Base-by-base conservation (phyloP, 2,329 filamentous ascomycete genomes). In the Torrubiella hemipterigena region DNA sequence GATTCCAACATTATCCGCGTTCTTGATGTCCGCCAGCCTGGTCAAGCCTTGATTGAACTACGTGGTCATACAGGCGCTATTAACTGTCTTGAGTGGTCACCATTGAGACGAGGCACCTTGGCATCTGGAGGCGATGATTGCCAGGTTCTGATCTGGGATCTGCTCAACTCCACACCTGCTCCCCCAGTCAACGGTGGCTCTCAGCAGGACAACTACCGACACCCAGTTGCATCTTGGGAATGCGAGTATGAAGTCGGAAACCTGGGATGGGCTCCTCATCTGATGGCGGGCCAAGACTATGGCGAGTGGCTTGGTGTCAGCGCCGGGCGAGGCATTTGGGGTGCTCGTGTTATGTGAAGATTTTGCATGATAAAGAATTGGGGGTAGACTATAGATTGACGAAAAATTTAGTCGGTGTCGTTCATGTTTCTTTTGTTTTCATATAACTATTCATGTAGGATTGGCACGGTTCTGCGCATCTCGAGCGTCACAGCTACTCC, bases 1-100 rank as follows among this genome's bases (percentile, higher is more conserved):
- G 91, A 96, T 51, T 93, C 84, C 4, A 87, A 80, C 46, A 65
- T 93, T 20, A 87, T 98, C 50, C 84, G 91, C 29, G 93, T 98
- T 33, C 75, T 98, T 18, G 91, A 98, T 48, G 89, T 96, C 4
- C 80, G 91, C 29, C 91, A 98, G 57, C 91, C 91, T 0, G 91
- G 91, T 6, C 91, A 95, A 56, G 91, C 91, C 3, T 69, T 98
- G 5, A 73, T 98, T 17, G 91, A 98, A 53, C 75, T 98, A 22
- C 83, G 83, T 29, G 91, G 91, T 15, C 89, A 98, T 50, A 73
- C 76, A 15, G 81, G 84, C 5, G 59, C 84, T 7, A 72, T 98
- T 35, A 96, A 93, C 58, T 91, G 82, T 47, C 81, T 96, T 36
- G 91, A 98, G 59, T 98, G 91, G 91, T 93, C 85, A 7, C 89